Evolutionary conservation across 352 stramenopile species (phyloP), one percentile per base, ranked within the genome.

Genomic region (Saprolegnia diclina): DNA sequence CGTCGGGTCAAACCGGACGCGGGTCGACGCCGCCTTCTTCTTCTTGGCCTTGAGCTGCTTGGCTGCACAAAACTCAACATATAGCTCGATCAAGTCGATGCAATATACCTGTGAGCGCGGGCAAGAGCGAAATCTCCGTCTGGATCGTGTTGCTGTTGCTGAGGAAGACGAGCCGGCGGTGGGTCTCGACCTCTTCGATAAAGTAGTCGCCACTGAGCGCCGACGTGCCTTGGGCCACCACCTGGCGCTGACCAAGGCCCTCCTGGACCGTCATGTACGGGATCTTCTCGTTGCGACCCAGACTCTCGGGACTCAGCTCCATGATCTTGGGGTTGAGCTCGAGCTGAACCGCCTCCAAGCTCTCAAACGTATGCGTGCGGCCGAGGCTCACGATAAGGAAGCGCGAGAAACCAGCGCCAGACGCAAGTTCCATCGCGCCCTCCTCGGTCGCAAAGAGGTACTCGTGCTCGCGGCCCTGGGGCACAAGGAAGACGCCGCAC

Each of bases 381-480:
- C 80, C 79, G 44, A 94, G 76, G 11, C 71, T 70, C 21, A 93
- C 84, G 32, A 89, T 72, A 64, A 94, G 86, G 5, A 94, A 74
- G 22, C 86, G 82, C n/a, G 73, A 83, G 62, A 89, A 92, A 10
- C 80, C 82, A 59, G 84, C 81, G 19, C 78, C 77, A 5, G 65
- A 65, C 21, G 82, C 87, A 11, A 94, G 72, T 44, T 93, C 77
- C 14, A 74, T 73, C 11, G 81, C 77, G 32, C 86, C 84, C 42
- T 92, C 79, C 54, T 90, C 80, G 2, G 79, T 87, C 22, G 80
- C 76, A 56, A 94, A 94, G 73, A 90, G 81, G 77, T 77, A 92
- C 71, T 94, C 85, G 67, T 90, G 79, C 77, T 94, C 87, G 26
- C 79, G 80, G 46, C 87, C 87, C 64, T 92, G 83, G 0, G 87